Evolutionary conservation across 352 stramenopile genomes (phyloP), one percentile per base, ranked within the genome.

Genomic region (Phytophthora niederhauseri): DNA sequence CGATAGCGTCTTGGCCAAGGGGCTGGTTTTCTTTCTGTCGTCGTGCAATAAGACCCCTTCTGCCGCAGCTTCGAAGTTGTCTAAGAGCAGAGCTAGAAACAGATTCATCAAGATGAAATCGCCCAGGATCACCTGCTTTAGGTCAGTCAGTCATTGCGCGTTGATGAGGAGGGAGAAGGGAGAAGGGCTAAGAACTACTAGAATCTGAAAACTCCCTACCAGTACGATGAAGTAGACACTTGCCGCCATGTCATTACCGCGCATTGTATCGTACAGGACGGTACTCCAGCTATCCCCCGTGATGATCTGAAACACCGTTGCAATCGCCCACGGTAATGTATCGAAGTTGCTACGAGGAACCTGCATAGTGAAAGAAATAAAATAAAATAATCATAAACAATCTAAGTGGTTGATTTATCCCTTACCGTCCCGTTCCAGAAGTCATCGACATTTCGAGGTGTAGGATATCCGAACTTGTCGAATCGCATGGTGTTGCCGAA

Each of bases 401-500:
- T n/a, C 17, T 45, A 3, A 6, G 17, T n/a, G 2, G 17, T 45
- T n/a, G 15, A 36, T 36, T 19, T 3, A n/a, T 45, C 19, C 43
- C 71, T 26, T 77, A 85, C 78, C 61, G 78, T 45, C 45, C 82
- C 76, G 60, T 85, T 64, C 75, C 81, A 87, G 48, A 94, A 95
- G 2, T 63, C 73, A n/a, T 84, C 28, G 6, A 81, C 68, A 26
- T 72, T 66, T 6, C 46, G 67, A 19, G 59, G 31, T n/a, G 78
- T 86, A 19, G 71, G 57, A 28, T 88, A 89, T 0, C 77, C 94
- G 8, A 87, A 68, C 15, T 49, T 56, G 67, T 98, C 92, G 70
- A 97, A 98, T 28, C 92, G 85, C 66, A 98, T 88, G 24, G 88
- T 91, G 72, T 98, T 98, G 1, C 89, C 89, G 70, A 98, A 98